phyloP scores from a whole-genome alignment of 2,329 filamentous ascomycete genomes.

The Podosphaera xanthii region DNA sequence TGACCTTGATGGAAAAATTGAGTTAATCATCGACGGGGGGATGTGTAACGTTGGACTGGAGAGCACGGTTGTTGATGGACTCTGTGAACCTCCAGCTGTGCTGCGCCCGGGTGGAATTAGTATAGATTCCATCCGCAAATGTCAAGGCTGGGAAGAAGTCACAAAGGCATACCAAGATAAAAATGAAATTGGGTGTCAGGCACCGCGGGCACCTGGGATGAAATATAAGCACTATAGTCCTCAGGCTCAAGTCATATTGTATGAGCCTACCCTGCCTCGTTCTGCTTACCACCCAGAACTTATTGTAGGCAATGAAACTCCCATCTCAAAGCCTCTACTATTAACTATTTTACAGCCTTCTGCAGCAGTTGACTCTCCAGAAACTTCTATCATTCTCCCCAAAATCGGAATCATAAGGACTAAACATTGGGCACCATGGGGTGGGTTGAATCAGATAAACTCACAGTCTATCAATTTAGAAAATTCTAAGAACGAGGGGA shows the following conservation, averaged over 20 bases:
- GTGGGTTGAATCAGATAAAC: constrained; percentile 6
- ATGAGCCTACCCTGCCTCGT: constrained; percentile 28
- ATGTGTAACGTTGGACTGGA: constrained; percentile 76
- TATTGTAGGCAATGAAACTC: neutral
- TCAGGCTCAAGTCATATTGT: constrained; percentile 63
- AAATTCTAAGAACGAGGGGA: neutral
- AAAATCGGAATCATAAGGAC: constrained; percentile 20
- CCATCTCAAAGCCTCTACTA: neutral
- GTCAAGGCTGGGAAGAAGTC: constrained; percentile 61
- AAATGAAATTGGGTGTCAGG: constrained; percentile 37
- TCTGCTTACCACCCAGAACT: neutral
- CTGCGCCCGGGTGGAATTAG: constrained; percentile 72
- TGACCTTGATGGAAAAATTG: constrained; percentile 62
- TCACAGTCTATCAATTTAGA: too few relatives aligned
- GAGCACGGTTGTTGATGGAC: constrained; percentile 85
- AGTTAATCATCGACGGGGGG: constrained; percentile 74
- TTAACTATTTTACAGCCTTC: too few relatives aligned
- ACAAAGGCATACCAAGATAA: constrained; percentile 59
- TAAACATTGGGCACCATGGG: constrained; percentile 17
- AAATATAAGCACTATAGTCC: constrained; percentile 98
- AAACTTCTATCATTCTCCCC: constrained; percentile 2
- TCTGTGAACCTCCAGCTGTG: constrained; percentile 59
- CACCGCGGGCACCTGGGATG: constrained; percentile 82
- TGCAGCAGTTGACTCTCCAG: neutral
- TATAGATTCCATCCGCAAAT: constrained; percentile 51